Evolutionary conservation across 2,329 filamentous ascomycete species (phyloP), one percentile per base, ranked within the genome.

Genomic region (Cladophialophora carrionii): DNA sequence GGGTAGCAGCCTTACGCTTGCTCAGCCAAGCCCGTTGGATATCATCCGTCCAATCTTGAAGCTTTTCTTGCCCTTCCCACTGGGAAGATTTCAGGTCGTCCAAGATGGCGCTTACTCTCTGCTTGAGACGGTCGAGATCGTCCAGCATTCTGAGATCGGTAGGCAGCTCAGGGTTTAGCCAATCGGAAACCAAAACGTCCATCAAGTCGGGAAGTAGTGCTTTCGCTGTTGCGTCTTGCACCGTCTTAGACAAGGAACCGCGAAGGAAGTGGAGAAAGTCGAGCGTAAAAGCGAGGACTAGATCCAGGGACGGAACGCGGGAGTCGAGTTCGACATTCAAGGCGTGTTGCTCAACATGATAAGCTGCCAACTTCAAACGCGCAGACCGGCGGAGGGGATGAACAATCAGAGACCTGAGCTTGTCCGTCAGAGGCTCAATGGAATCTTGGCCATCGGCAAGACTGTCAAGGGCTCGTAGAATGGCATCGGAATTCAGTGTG

Each of bases 1-100:
- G 83, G 0, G 91, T 88, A 37, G 84, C 87, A 72, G 96, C 92
- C 72, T 90, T 87, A 70, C 92, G 89, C 74, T 92, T 94, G 1
- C 86, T 86, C 14, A 98, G 83, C 95, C 95, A 99, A 29, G 92
- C 88, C 63, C 87, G 87, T 0, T 92, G 90, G 0, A 91, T 90
- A 67, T 89, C 88, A 48, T 88, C 85, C 0, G 91, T 88, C 94
- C 95, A 99, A 26, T 91, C 87, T 52, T 85, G 82, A 43, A 99
- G 78, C 34, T 88, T 85, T 61, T 79, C 78, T 54, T 83, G 79
- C 3, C 83, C 84, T 17, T 83, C 81, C 83, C 91, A 94, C 0
- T 85, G 83, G 20, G 88, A 80, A 7, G 80, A 77, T 41, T 86
- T 82, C 7, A 98, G 78, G 1, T 81, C 82, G 6, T 82, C 78